phyloP scores from a whole-genome alignment of 371 early-diverging fungal genomes.

The Mortierella polycephala region DNA sequence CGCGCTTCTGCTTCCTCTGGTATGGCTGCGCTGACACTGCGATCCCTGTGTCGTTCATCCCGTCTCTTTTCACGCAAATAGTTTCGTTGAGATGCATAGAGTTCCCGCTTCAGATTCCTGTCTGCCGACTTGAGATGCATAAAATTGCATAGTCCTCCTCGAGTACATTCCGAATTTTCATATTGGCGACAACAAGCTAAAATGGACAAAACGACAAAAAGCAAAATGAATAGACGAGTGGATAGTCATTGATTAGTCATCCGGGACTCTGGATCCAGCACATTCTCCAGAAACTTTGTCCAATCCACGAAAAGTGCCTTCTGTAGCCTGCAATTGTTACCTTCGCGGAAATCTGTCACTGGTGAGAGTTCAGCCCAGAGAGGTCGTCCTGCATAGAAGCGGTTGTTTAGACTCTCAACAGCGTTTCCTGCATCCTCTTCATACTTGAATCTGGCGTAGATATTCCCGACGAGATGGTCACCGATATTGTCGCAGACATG shows the following conservation, averaged over 20 bases:
- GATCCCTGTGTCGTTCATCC: slow-evolving; percentile 45
- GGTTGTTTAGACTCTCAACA: slow-evolving; percentile 88
- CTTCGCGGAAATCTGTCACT: slow-evolving; percentile 96
- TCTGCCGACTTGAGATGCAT: slow-evolving; percentile 95
- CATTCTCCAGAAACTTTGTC: not conserved
- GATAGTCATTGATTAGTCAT: slow-evolving; percentile 8
- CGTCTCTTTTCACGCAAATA: slow-evolving; percentile 67
- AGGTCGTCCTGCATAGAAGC: slow-evolving; percentile 95
- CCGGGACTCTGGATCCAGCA: not conserved
- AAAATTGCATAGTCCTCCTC: slow-evolving; percentile 98
- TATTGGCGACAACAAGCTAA: slow-evolving; percentile 96
- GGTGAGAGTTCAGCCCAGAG: slow-evolving; percentile 96
- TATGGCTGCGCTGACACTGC: slow-evolving; percentile 20
- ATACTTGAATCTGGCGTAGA: slow-evolving; percentile 92
- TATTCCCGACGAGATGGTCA: slow-evolving; percentile 97
- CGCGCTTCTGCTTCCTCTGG: slow-evolving; percentile 33
- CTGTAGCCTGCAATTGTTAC: slow-evolving; percentile 14
- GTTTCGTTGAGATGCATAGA: slow-evolving; percentile 84
- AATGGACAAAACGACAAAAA: not conserved
- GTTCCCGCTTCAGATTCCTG: slow-evolving; percentile 76
- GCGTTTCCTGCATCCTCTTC: slow-evolving; percentile 96
- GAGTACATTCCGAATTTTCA: slow-evolving; percentile 93
- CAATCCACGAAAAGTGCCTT: not conserved
- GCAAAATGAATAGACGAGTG: not conserved
- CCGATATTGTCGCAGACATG: slow-evolving; percentile 98